These are phyloP conservation scores for Zizania latifolia DNA, from an alignment of 176 grass and related monocot species.

Conservation along the genomic window DNA sequence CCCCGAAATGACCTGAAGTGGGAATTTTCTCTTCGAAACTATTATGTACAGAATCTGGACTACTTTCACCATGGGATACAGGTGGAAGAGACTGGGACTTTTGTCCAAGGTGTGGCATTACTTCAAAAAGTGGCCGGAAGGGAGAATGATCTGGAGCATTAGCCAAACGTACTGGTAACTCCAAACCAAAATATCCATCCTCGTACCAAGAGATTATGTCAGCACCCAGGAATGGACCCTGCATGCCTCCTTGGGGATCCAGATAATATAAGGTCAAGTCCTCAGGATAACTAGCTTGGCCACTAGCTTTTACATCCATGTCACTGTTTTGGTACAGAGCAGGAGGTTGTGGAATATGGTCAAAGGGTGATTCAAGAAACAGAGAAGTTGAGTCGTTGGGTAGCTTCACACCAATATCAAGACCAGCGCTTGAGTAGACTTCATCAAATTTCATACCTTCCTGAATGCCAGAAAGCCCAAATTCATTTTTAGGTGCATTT, in stretches of 20 bases:
- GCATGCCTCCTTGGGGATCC: slow-evolving; percentile 89
- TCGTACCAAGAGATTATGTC: slow-evolving; percentile 93
- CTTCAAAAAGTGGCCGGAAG: slow-evolving; percentile 62
- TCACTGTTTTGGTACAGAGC: slow-evolving; percentile 5
- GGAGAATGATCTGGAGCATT: slow-evolving; percentile 68
- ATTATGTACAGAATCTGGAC: slow-evolving; percentile 39
- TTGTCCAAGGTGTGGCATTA: slow-evolving; percentile 77
- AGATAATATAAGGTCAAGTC: slow-evolving; percentile 87
- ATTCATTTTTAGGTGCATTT: slow-evolving; percentile 5
- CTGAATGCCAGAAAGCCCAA: slow-evolving; percentile 8
- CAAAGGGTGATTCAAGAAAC: slow-evolving; percentile 37
- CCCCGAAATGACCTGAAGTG: slow-evolving; percentile 34
- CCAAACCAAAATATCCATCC: slow-evolving; percentile 86
- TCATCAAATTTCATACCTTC: slow-evolving; percentile 18
- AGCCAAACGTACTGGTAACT: slow-evolving; percentile 71
- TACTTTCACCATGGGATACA: slow-evolving; percentile 20
- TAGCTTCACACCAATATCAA: slow-evolving; percentile 46
- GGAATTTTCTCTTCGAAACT: slow-evolving; percentile 36
- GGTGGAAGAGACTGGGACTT: slow-evolving; percentile 24
- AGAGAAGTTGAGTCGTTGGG: slow-evolving; percentile 48
- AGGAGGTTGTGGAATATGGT: background rate
- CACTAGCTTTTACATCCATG: slow-evolving; percentile 28
- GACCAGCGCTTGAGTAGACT: slow-evolving; percentile 20
- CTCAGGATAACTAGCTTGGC: slow-evolving; percentile 42
- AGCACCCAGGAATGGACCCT: slow-evolving; percentile 84